Evolutionary conservation across 768 basidiomycete species (phyloP).

Genomic region (Leccinum fibrillosum): DNA sequence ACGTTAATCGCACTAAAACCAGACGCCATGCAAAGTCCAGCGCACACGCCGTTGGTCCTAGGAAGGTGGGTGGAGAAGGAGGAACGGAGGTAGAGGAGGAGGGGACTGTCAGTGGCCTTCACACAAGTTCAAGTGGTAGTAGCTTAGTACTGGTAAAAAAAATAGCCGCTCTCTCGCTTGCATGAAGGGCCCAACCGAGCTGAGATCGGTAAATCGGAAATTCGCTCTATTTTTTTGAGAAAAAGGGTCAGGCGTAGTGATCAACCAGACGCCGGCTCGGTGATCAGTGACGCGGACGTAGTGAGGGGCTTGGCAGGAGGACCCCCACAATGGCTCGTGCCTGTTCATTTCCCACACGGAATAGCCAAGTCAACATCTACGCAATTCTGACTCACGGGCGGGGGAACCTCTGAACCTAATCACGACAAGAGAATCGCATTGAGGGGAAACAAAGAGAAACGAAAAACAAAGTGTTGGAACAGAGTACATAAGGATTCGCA

Average conservation of each 20-base stretch:
- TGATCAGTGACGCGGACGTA: background rate
- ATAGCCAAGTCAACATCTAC: slow-evolving; percentile 7
- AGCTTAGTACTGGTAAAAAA: background rate
- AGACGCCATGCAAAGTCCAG: slow-evolving; percentile 7
- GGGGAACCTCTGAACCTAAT: slow-evolving; percentile 1
- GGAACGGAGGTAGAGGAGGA: background rate
- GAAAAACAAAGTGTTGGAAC: slow-evolving; percentile 4
- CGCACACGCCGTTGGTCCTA: background rate
- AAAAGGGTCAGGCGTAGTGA: background rate
- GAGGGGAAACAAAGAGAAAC: background rate
- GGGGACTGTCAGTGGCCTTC: too few relatives aligned
- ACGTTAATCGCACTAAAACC: background rate
- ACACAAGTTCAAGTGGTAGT: too few relatives aligned
- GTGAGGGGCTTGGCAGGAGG: too few relatives aligned
- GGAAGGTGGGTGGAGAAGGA: background rate
- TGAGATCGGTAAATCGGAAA: background rate
- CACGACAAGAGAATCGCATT: slow-evolving; percentile 11
- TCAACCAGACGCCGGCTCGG: background rate
- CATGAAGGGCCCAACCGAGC: background rate
- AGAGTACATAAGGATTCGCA: slow-evolving; percentile 26
- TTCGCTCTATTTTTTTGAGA: background rate
- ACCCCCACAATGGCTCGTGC: background rate
- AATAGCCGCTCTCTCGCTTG: background rate
- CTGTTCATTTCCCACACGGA: background rate
- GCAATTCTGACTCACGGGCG: slow-evolving; percentile 13